phyloP scores from a whole-genome alignment of 352 stramenopile species.

The Thalassiosira hispida region DNA sequence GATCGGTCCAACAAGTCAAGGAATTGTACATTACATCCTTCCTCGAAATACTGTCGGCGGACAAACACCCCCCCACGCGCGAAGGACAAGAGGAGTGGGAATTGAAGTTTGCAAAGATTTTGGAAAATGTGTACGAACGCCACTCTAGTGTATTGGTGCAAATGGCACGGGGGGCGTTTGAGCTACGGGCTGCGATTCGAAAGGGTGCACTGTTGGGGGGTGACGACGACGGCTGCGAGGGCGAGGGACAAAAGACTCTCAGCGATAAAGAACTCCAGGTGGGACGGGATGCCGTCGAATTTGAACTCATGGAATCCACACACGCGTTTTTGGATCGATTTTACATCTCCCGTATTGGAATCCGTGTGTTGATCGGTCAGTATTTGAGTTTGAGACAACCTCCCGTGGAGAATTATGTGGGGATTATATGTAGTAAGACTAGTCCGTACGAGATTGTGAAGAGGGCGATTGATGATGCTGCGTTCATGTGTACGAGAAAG shows the following conservation, averaged over 20 bases:
- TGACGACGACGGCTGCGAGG: constrained; percentile 26
- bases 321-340: constrained; percentile 99
- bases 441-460: constrained; percentile 96
- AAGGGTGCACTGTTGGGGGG: constrained; percentile 17
- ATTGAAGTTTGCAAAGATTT: constrained; percentile 90
- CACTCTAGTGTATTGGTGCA: constrained; percentile 98
- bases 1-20: constrained; percentile 92
- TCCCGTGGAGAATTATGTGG: constrained; percentile 84
- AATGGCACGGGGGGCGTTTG: constrained; percentile 98
- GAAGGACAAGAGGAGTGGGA: constrained; percentile 85
- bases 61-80: constrained; percentile 77
- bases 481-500: constrained; percentile 98
- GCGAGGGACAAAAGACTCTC: constrained; percentile 20
- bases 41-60: constrained; percentile 87
- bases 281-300: constrained; percentile 53
- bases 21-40: constrained; percentile 98
- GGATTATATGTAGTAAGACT: constrained; percentile 95
- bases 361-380: constrained; percentile 99
- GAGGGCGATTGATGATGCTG: constrained; percentile 96
- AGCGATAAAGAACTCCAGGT: constrained; percentile 28
- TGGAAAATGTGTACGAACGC: constrained; percentile 96
- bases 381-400: constrained; percentile 91
- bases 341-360: constrained; percentile 99
- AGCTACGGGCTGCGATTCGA: constrained; percentile 89
- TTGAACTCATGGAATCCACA: constrained; percentile 91